Base-by-base conservation (phyloP, 1,139 yeast species). In the Pichia sp. region DNA sequence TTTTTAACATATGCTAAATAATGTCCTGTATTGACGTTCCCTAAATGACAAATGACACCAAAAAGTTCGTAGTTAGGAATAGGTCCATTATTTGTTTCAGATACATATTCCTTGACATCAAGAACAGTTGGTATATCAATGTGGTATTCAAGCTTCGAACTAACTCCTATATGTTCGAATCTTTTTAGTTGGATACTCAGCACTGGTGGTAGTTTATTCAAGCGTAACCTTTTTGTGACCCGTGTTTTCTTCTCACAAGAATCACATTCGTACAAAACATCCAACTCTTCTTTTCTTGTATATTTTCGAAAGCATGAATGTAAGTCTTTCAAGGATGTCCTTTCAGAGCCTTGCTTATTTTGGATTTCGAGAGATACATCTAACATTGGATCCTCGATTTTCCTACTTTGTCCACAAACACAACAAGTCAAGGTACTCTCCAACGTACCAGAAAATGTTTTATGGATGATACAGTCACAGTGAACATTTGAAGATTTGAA, bases 21-120 rank as follows among this genome's bases (percentile, higher is more conserved):
- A 71, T 93, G 99, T 12, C 99, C 99, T 1, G 97, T 93, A 67
- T 90, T 89, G 6, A 92, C 95, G 30, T 93, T 84, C 1, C 99
- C 99, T 48, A 84, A 84, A 68, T 93, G 99, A 64, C 92, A 84
- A 10, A 93, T 85, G 44, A 91, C 81, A 1, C 95, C 96, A 71
- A 85, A 89, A 48, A 93, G 75, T 69, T 92, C 97, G 70, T 87
- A 59, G 48, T 34, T 62, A 46, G 49, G 16, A 58, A 48, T 38
- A 17, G 7, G 14, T 38, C 17, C 17, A 38, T n/a, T 17, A n/a
- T 38, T 38, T 4, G 41, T 14, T n/a, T 38, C 65, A 38, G 75
- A 73, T 56, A 77, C 78, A 66, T 87, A 92, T 50, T 80, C 79
- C 16, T 81, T 72, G 78, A 93, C 75, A 67, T 92, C 84, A 53